These are phyloP conservation scores for Anisodus acutangulus DNA, from an alignment of 257 asterid species.

Conservation along the genomic window DNA sequence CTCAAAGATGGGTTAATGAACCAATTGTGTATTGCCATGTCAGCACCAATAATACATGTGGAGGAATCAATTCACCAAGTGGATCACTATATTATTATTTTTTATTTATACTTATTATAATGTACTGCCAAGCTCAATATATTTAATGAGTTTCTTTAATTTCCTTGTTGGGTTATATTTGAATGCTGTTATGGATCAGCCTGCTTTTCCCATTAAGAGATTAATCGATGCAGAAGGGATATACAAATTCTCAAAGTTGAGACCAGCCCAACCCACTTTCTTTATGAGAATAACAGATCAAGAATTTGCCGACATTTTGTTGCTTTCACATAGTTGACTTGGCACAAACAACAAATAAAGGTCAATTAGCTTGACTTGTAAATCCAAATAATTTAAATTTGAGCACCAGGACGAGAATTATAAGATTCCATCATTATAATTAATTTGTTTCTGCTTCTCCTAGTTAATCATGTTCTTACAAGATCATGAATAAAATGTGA, in stretches of 20 bases:
- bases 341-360: neutral
- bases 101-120: neutral
- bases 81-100: neutral
- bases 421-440: neutral
- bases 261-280: constrained; percentile 28
- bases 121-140: neutral
- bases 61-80: constrained; percentile 24
- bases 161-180: constrained; percentile 17
- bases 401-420: neutral
- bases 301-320: constrained; percentile 21
- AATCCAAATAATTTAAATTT: neutral
- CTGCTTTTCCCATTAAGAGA: constrained; percentile 2
- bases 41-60: constrained; percentile 27
- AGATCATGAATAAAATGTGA: neutral
- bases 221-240: neutral
- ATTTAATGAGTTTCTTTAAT: neutral
- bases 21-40: constrained; percentile 24
- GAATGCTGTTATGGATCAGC: constrained; percentile 20
- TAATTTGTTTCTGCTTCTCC: neutral
- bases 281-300: neutral
- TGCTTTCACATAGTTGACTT: neutral
- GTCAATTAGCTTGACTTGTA: neutral
- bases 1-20: no score
- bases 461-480: neutral
- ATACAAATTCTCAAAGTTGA: neutral